Base-by-base conservation (phyloP, 2,329 filamentous ascomycete genomes). In the Colletotrichum kahawae region DNA sequence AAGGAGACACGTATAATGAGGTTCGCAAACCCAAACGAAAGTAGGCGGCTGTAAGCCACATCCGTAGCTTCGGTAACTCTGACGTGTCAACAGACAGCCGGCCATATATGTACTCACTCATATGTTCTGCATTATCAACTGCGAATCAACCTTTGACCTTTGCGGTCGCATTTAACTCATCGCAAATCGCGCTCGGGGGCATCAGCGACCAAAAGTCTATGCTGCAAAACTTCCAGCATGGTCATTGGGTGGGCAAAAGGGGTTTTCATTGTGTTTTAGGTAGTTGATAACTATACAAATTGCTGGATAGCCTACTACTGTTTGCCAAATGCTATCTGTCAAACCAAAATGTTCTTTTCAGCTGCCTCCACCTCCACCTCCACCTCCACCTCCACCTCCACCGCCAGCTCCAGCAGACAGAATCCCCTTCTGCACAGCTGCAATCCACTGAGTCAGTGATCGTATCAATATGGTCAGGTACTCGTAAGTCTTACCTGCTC, bases 381-480 rank as follows among this genome's bases (percentile, higher is more conserved):
- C 63, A 12, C 63, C 62, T 7, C 29, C n/a, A 14, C 34, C 56
- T 13, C 10, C 63, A 12, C 63, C 62, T 7, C 29, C n/a, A 14
- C 34, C 56, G 33, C 57, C 71, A 43, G 38, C n/a, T 16, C 21
- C 34, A 13, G 71, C 71, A 48, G 51, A 70, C 5, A 38, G 9
- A 16, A 33, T 33, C 4, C 69, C 69, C 24, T 29, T 51, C 69
- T 38, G 57, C 16, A 64, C 70, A 12, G 67, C 72, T 75, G 12
- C 16, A 12, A 7, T 2, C 9, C 16, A n/a, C 1, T 0, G 24
- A 16, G 27, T 51, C 27, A 67, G 65, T 51, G n/a, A 12, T n/a
- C 9, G 1, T 8, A 21, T 7, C 56, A 8, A 5, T 27, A 5
- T n/a, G 4, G 7, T 64, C 33, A 16, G 14, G 21, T 3, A 4